These are phyloP conservation scores for Fusarium ambrosium DNA, from an alignment of 2,329 filamentous ascomycete genomes.

Conservation along the genomic window DNA sequence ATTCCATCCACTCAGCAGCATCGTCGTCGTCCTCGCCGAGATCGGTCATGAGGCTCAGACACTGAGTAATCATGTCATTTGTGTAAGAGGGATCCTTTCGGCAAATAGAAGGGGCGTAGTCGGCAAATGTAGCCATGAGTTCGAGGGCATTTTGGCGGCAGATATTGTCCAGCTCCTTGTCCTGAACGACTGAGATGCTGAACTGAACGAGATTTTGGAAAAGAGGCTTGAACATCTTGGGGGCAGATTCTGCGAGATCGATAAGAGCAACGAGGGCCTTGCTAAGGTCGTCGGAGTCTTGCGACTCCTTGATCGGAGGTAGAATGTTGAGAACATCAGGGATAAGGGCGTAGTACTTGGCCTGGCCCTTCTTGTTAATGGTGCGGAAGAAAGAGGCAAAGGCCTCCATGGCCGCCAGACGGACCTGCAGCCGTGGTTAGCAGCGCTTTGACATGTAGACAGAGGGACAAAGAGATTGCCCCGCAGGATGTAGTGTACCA, in stretches of 20 bases:
- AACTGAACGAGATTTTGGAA: conserved; percentile 95
- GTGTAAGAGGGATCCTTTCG: conserved; percentile 94
- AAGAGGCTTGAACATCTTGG: conserved; percentile 97
- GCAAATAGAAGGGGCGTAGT: conserved; percentile 94
- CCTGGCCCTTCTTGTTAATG: conserved; percentile 87
- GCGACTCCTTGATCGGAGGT: conserved; percentile 90
- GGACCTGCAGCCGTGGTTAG: conserved; percentile 70
- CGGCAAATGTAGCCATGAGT: conserved; percentile 97
- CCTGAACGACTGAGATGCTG: conserved; percentile 91
- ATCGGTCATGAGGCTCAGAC: conserved; percentile 97
- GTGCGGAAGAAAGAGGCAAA: conserved; percentile 97
- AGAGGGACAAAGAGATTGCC: conserved; percentile 16
- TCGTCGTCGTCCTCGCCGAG: conserved; percentile 95
- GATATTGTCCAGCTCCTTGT: conserved; percentile 92
- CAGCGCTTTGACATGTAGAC: conserved; percentile 12
- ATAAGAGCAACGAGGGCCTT: conserved; percentile 92
- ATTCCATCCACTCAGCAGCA: conserved; percentile 91
- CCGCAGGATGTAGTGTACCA: conserved; percentile 64
- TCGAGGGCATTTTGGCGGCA: conserved; percentile 95
- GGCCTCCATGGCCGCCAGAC: conserved; percentile 94
- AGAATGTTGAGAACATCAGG: conserved; percentile 95
- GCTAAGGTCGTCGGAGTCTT: conserved; percentile 91
- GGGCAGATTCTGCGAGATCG: conserved; percentile 92
- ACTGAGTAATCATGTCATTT: conserved; percentile 97
- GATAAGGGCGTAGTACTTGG: conserved; percentile 88